Evolutionary conservation across 106 monocot species (phyloP).

Genomic region (Dioscorea dumetorum): DNA sequence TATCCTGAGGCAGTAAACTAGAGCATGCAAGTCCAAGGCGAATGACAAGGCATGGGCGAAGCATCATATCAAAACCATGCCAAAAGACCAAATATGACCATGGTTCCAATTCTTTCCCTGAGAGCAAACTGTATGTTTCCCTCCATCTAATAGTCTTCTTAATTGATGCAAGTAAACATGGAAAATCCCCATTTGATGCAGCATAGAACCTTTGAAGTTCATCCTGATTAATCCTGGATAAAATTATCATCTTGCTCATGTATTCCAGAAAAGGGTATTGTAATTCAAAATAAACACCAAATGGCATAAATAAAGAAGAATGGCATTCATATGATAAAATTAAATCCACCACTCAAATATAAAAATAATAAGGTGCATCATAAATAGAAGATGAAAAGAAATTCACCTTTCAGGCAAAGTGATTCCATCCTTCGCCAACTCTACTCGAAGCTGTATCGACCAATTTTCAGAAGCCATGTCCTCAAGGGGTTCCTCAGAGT

Average conservation of each 20-base stretch:
- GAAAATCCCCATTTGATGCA: conserved; percentile 67
- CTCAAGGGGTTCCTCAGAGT: conserved; percentile 22
- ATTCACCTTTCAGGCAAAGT: conserved; percentile 62
- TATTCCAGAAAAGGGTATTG: neutral
- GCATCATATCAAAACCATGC: conserved; percentile 79
- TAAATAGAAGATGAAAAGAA: conserved; percentile 2
- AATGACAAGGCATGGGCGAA: conserved; percentile 79
- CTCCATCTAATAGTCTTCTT: conserved; percentile 92
- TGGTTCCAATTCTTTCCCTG: conserved; percentile 63
- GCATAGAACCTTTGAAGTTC: conserved; percentile 71
- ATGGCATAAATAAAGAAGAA: neutral
- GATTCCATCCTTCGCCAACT: conserved; percentile 53
- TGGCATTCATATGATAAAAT: neutral
- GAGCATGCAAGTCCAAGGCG: conserved; percentile 84
- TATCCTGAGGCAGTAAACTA: conserved; percentile 56
- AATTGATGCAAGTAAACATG: conserved; percentile 50
- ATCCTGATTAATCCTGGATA: conserved; percentile 64
- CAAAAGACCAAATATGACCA: conserved; percentile 93
- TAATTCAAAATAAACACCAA: neutral
- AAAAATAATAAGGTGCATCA: neutral
- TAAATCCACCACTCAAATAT: neutral
- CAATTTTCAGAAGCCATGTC: conserved; percentile 34
- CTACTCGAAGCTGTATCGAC: conserved; percentile 29
- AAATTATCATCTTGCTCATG: conserved; percentile 1
- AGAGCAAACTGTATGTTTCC: conserved; percentile 71